Evolutionary conservation across 31 red algal genomes (phyloP).

Genomic region (Odonthalia washingtoniensis): DNA sequence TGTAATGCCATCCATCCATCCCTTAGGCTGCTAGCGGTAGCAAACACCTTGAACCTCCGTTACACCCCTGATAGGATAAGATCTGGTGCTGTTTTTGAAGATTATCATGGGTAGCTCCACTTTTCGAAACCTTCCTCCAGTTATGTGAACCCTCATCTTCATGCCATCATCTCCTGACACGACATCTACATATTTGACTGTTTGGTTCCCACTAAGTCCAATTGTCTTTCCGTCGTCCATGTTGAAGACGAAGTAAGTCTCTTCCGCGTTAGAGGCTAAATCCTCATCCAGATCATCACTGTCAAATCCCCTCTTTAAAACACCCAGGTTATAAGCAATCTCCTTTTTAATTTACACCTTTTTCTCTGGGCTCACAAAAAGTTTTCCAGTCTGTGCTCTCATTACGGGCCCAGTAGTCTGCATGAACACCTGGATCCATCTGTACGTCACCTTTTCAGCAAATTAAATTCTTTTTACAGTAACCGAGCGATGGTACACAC

Average conservation of each 20-base stretch:
- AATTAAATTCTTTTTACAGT: not conserved
- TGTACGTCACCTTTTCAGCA: not conserved
- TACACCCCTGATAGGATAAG: not conserved
- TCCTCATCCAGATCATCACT: not conserved
- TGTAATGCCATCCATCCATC: too few relatives aligned
- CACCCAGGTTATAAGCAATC: not conserved
- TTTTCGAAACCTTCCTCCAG: not conserved
- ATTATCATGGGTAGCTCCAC: not conserved
- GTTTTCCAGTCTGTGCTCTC: too few relatives aligned
- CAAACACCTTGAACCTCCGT: too few relatives aligned
- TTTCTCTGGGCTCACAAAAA: not conserved
- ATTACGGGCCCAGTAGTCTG: not conserved
- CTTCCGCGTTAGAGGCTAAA: not conserved
- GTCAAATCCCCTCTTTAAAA: too few relatives aligned
- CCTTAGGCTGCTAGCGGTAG: too few relatives aligned
- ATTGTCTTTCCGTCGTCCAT: not conserved
- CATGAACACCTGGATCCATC: constrained; percentile 12
- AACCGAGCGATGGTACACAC: too few relatives aligned
- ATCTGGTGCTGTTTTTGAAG: not conserved
- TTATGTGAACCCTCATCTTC: not conserved
- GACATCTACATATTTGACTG: too few relatives aligned
- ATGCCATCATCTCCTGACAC: not conserved
- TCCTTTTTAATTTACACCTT: not conserved
- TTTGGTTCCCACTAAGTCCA: not conserved
- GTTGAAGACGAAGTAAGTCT: not conserved